Evolutionary conservation across 2,329 filamentous ascomycete genomes (phyloP).

Genomic region (Aureobasidium sp.): DNA sequence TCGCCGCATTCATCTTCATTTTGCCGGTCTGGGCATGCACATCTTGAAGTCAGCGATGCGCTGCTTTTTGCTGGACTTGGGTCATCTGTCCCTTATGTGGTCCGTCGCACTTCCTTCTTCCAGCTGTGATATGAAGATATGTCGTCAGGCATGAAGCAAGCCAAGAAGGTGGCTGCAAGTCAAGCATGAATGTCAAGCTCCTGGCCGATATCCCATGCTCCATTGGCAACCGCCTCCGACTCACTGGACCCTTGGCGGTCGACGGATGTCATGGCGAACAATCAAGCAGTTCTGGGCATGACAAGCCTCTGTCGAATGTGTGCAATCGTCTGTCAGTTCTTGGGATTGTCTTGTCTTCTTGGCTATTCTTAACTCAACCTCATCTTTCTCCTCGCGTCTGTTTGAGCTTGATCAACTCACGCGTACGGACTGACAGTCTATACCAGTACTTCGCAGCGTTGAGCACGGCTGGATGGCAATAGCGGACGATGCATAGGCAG

Average conservation of each 20-base stretch:
- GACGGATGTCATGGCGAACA: background rate
- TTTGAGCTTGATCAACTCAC: background rate
- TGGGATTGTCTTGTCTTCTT: background rate
- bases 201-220: background rate
- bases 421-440: no score
- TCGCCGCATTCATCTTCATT: background rate
- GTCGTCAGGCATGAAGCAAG: background rate
- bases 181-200: background rate
- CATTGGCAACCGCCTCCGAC: background rate
- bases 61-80: conserved; percentile 1
- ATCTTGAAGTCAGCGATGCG: background rate
- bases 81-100: background rate
- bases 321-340: background rate
- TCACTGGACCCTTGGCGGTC: background rate
- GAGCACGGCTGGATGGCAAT: no score
- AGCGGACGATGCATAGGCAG: no score
- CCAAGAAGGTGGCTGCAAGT: conserved; percentile 1
- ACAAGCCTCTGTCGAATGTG: background rate
- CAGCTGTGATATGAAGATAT: background rate
- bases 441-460: no score
- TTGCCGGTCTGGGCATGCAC: background rate
- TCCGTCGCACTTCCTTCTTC: background rate
- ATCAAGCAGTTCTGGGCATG: background rate
- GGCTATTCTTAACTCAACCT: background rate
- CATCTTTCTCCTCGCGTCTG: background rate